Conservation (phyloP, 106 monocot species). For the Agapanthus africanus region DNA sequence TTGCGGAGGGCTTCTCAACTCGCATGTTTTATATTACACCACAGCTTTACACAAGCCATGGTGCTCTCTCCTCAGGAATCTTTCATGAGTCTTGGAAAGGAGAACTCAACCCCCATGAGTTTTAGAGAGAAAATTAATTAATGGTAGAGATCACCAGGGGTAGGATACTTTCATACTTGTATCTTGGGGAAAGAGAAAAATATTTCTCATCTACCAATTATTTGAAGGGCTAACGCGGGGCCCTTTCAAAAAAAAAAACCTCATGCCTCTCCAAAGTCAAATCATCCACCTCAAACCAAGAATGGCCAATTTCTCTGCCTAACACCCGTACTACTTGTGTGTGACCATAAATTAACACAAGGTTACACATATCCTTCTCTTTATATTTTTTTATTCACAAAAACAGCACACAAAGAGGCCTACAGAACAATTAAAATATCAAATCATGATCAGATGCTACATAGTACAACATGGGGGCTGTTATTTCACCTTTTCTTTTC, state of each 20-base stretch:
- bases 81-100: background rate
- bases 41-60: background rate
- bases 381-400: background rate
- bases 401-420: background rate
- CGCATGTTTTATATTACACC: background rate
- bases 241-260: too few relatives aligned
- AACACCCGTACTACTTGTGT: background rate
- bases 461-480: background rate
- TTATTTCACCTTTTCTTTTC: background rate
- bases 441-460: constrained; percentile 2
- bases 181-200: background rate
- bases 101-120: background rate
- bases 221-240: background rate
- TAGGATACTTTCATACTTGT: background rate
- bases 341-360: background rate
- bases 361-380: background rate
- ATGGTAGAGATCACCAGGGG: background rate
- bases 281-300: background rate
- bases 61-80: background rate
- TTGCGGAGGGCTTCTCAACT: background rate
- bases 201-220: background rate
- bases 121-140: background rate
- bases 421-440: constrained; percentile 3
- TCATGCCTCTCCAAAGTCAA: background rate
- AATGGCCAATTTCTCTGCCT: background rate